Conservation (phyloP, 2,329 filamentous ascomycete species). For the Lachnellula occidentalis region DNA sequence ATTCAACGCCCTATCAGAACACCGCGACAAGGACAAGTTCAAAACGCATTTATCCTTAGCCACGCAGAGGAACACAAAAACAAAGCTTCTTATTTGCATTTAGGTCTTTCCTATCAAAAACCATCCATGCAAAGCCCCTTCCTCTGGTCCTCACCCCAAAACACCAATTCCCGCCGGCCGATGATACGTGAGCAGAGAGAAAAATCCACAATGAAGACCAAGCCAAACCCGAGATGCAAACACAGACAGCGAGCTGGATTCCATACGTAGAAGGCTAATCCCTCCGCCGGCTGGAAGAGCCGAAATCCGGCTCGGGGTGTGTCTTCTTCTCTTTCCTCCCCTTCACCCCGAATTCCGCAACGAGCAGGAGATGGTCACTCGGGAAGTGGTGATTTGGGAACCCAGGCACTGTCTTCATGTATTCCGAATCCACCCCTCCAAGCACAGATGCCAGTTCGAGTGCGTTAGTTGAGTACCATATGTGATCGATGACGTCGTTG, state of each 20-base stretch:
- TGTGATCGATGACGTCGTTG: constrained; percentile 87
- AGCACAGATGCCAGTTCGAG: constrained; percentile 62
- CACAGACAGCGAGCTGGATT: constrained; percentile 8
- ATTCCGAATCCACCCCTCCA: constrained; percentile 65
- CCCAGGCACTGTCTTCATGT: constrained; percentile 64
- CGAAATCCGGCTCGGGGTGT: constrained; percentile 29
- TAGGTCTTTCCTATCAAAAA: constrained; percentile 6
- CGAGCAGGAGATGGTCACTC: constrained; percentile 65
- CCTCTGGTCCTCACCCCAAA: constrained; percentile 7
- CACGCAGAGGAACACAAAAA: constrained; percentile 4
- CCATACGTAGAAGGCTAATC: constrained; percentile 6
- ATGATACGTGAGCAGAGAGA: constrained; percentile 18
- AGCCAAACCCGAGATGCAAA: not conserved
- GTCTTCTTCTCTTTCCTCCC: constrained; percentile 44
- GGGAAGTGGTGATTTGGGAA: constrained; percentile 74
- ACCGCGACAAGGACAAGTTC: constrained; percentile 8
- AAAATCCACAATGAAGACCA: constrained; percentile 11
- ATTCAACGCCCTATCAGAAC: constrained; percentile 21
- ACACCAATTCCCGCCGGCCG: constrained; percentile 14
- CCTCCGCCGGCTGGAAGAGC: constrained; percentile 25
- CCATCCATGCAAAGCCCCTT: not conserved
- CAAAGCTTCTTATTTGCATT: constrained; percentile 1
- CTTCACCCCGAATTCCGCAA: constrained; percentile 66
- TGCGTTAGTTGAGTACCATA: constrained; percentile 87
- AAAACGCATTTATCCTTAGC: not conserved